Conservation (phyloP, 2,329 filamentous ascomycete genomes). For the Nannizzia gypsea region DNA sequence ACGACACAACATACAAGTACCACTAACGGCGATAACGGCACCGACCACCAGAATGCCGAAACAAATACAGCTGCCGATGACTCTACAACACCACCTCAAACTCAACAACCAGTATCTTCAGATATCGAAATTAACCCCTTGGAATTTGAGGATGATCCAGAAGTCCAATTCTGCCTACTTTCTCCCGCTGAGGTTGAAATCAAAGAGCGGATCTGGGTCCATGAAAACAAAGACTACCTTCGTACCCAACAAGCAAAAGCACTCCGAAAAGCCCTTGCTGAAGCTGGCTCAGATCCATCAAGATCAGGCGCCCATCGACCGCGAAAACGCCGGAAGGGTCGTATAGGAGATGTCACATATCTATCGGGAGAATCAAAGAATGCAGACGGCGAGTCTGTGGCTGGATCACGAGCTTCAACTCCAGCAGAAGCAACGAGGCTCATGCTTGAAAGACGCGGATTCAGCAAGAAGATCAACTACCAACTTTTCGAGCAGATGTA, state of each 20-base stretch:
- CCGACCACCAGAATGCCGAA: constrained; percentile 23
- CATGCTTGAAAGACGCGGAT: constrained; percentile 55
- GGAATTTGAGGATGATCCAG: constrained; percentile 81
- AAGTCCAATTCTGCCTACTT: constrained; percentile 71
- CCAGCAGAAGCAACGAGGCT: constrained; percentile 58
- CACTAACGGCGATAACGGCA: background rate
- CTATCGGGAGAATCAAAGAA: constrained; percentile 36
- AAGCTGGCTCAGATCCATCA: constrained; percentile 33
- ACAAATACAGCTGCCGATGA: constrained; percentile 4
- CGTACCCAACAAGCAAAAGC: constrained; percentile 75
- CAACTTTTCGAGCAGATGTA: constrained; percentile 30
- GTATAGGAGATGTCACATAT: constrained; percentile 37
- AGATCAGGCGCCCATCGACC: constrained; percentile 28
- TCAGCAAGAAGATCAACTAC: constrained; percentile 67
- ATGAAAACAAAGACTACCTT: constrained; percentile 88
- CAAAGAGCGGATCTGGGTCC: constrained; percentile 90
- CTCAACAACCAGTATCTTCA: constrained; percentile 41
- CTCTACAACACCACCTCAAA: constrained; percentile 8
- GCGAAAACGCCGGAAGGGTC: constrained; percentile 39
- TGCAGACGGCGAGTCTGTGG: constrained; percentile 49
- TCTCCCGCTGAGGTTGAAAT: constrained; percentile 60
- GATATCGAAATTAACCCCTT: constrained; percentile 54
- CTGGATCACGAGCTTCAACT: constrained; percentile 53
- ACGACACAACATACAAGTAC: background rate
- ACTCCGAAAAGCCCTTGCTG: constrained; percentile 57